These are phyloP conservation scores for Aspergillus costaricaensis DNA, from an alignment of 2,329 filamentous ascomycete species.

Conservation along the genomic window DNA sequence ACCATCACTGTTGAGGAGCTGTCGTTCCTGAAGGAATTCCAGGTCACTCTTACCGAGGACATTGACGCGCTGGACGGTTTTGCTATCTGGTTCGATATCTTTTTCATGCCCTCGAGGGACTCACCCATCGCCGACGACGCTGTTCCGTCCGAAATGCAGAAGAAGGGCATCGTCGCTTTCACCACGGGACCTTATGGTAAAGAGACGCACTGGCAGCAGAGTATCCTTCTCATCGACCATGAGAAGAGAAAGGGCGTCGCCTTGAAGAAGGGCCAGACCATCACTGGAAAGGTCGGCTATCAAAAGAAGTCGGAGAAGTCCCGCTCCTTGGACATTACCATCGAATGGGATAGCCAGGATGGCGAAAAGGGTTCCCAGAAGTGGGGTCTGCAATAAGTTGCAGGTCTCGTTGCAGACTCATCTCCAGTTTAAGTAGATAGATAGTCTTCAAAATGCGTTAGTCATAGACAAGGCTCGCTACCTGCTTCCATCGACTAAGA, in stretches of 20 bases:
- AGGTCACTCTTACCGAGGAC: conserved; percentile 61
- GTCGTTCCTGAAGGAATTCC: conserved; percentile 70
- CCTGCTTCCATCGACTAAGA: background rate
- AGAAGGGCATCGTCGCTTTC: conserved; percentile 70
- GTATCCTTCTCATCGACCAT: conserved; percentile 69
- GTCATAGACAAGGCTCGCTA: background rate
- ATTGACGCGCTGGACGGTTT: conserved; percentile 79
- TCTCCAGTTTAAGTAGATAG: background rate
- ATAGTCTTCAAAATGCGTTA: background rate
- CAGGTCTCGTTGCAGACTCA: conserved; percentile 3
- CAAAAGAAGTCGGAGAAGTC: conserved; percentile 68
- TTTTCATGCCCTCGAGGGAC: conserved; percentile 70
- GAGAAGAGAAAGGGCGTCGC: conserved; percentile 50
- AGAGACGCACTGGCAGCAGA: conserved; percentile 90
- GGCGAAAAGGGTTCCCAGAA: conserved; percentile 43
- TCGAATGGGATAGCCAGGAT: conserved; percentile 60
- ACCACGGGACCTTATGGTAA: conserved; percentile 78
- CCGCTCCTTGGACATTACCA: conserved; percentile 66
- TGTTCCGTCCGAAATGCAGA: conserved; percentile 61
- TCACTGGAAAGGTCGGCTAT: conserved; percentile 71
- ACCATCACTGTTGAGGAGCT: conserved; percentile 71
- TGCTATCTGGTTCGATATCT: conserved; percentile 90
- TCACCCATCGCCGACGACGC: conserved; percentile 57
- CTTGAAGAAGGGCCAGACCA: conserved; percentile 56
- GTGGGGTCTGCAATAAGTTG: conserved; percentile 43